Conservation (phyloP, 1,284 basidiomycete species). For the Ceratobasidium sp. region DNA sequence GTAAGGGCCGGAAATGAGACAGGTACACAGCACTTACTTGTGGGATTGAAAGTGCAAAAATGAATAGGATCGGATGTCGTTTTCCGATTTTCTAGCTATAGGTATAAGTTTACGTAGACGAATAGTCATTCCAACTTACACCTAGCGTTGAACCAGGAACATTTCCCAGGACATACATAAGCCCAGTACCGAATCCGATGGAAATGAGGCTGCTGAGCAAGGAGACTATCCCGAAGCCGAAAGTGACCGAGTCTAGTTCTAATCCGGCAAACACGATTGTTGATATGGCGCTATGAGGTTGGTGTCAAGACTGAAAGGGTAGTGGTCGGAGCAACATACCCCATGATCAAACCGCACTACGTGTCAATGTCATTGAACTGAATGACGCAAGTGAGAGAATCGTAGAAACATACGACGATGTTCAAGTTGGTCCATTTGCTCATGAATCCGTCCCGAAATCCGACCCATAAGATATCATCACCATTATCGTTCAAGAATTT, state of each 20-base stretch:
- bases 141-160: constrained; percentile 31
- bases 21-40: neutral
- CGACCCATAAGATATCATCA: constrained; percentile 31
- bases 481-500: constrained; percentile 14
- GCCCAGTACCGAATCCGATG: constrained; percentile 40
- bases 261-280: constrained; percentile 38
- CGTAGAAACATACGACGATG: constrained; percentile 31
- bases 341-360: constrained; percentile 41
- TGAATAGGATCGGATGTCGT: constrained; percentile 28
- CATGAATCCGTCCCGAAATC: constrained; percentile 39
- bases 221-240: constrained; percentile 38
- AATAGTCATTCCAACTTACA: no score
- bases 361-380: neutral
- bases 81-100: constrained; percentile 16
- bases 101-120: no score
- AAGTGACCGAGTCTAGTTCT: constrained; percentile 22
- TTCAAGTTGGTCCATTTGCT: constrained; percentile 41
- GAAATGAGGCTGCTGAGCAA: constrained; percentile 40
- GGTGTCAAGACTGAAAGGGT: neutral
- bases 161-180: constrained; percentile 40
- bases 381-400: neutral
- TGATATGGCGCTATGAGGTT: constrained; percentile 28
- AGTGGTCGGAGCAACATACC: neutral
- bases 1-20: no score
- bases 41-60: constrained; percentile 35